Evolutionary conservation across 768 basidiomycete genomes (phyloP).

Genomic region (Amanita rubescens): DNA sequence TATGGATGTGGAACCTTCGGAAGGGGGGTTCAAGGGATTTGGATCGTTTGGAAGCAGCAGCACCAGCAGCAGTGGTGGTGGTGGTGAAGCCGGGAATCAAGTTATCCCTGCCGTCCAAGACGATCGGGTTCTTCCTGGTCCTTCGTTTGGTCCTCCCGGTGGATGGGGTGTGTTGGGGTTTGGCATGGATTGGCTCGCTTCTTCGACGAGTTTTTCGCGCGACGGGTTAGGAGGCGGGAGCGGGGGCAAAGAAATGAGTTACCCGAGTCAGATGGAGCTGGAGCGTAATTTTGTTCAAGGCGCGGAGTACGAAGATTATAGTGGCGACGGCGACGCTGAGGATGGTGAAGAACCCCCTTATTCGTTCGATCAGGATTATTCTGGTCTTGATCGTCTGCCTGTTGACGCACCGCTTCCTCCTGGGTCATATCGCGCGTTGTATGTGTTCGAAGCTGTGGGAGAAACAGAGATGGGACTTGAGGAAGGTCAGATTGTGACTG

Average conservation of each 20-base stretch:
- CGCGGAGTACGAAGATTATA: too few relatives aligned
- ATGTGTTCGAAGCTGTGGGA: conserved; percentile 73
- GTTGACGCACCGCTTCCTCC: conserved; percentile 52
- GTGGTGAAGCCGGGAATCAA: conserved; percentile 17
- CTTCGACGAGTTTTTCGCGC: conserved; percentile 10
- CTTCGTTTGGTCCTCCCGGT: conserved; percentile 9
- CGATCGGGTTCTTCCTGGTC: too few relatives aligned
- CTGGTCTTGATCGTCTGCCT: too few relatives aligned
- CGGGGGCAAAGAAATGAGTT: conserved; percentile 14
- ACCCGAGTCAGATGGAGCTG: conserved; percentile 36
- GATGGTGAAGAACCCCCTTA: conserved; percentile 15
- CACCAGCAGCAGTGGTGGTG: conserved; percentile 9
- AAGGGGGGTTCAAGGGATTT: background rate
- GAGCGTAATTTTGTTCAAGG: conserved; percentile 24
- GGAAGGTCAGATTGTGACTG: conserved; percentile 70
- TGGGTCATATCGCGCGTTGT: conserved; percentile 72
- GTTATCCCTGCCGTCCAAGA: too few relatives aligned
- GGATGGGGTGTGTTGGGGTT: conserved; percentile 21
- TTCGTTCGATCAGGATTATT: background rate
- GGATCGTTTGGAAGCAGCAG: conserved; percentile 11
- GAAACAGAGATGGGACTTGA: conserved; percentile 76
- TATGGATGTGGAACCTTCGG: background rate
- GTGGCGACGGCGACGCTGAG: conserved; percentile 15
- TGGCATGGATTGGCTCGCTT: conserved; percentile 17
- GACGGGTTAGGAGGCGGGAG: background rate